Percentiles rank a stretch among this genome's conserved stretches.
These are phyloP conservation scores for Backusella australiensis DNA, from an alignment of 192 early-diverging fungal genomes.

Conservation along the genomic window DNA sequence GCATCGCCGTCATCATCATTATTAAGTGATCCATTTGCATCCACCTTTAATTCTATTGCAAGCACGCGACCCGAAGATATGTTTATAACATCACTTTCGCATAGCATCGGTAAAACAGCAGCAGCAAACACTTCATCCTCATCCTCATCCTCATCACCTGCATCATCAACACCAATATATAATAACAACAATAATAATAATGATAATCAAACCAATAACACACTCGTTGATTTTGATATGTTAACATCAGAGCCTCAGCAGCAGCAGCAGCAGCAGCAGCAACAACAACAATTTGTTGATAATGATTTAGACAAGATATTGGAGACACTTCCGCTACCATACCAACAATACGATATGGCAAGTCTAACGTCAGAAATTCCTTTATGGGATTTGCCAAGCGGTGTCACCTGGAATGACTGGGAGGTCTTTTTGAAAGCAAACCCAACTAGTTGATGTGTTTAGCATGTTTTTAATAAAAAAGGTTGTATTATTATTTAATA, in stretches of 20 bases:
- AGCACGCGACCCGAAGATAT: constrained; percentile 14
- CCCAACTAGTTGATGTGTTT: neutral
- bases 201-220: neutral
- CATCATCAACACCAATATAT: neutral
- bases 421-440: neutral
- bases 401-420: constrained; percentile 15
- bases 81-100: constrained; percentile 11
- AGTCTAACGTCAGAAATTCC: neutral
- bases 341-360: neutral
- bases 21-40: neutral
- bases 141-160: neutral
- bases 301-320: neutral
- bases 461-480: neutral
- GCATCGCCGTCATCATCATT: neutral
- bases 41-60: neutral
- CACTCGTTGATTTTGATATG: neutral
- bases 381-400: constrained; percentile 11
- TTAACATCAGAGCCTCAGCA: neutral
- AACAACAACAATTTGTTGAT: neutral
- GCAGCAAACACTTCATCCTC: neutral
- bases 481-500: neutral
- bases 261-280: neutral
- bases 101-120: neutral
- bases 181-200: neutral
- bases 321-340: neutral